Evolutionary conservation across 2,329 filamentous ascomycete species (phyloP), one percentile per base, ranked within the genome.

Genomic region (Albifimbria verrucaria): DNA sequence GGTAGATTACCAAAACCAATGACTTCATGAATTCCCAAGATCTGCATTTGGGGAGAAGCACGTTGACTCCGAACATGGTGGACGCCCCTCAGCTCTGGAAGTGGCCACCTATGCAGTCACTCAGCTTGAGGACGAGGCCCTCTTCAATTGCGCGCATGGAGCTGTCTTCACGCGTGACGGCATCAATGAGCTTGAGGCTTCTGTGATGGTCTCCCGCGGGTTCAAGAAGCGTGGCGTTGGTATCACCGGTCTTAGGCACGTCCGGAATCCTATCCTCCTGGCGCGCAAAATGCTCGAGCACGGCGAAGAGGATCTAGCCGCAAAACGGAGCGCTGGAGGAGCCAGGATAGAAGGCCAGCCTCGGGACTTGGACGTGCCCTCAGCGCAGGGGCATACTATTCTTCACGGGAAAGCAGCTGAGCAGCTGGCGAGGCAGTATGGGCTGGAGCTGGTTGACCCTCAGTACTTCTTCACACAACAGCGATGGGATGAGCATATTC

Each of bases 101-200:
- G 81, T 85, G 1, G 90, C 90, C 2, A 87, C 87, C 2, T 82
- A 87, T 67, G 91, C 91, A 44, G 90, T 95, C 11, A 75, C 77
- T 1, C 78, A 87, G 23, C 81, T 96, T 17, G 92, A 96, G 72
- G 78, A 95, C 64, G 83, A 92, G 64, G 80, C 87, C 2, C 81
- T 95, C 4, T 96, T 94, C 79, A 96, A 96, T 73, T 85, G 86
- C 53, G 91, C 86, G 7, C 86, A 85, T 62, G 92, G 92, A 50
- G 89, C 91, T 49, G 91, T 96, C 20, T 96, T 95, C 70, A 96
- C 90, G 1, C 83, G 86, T 49, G 86, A 88, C 59, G 92, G 92
- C 18, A 81, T 86, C 57, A 92, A 92, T 67, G 89, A 96, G 73
- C 85, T 96, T 56, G 92, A 96, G 72, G 89, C 90, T 2, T 89